Conservation (phyloP, 768 basidiomycete species). For the Psilocybe subaeruginosa region DNA sequence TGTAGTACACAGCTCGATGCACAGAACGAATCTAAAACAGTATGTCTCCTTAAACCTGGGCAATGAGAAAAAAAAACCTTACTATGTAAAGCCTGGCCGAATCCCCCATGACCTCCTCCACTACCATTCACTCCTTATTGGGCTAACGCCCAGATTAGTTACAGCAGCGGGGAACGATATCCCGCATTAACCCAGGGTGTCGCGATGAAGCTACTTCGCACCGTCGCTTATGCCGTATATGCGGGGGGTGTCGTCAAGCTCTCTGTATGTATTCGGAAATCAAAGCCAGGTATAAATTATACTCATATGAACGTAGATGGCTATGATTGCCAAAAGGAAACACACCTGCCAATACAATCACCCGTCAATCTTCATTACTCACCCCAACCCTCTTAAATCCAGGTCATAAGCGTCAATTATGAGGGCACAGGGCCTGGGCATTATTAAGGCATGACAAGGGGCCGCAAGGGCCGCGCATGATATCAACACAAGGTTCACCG, state of each 20-base stretch:
- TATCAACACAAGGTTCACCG: neutral
- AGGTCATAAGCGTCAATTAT: slow-evolving; percentile 5
- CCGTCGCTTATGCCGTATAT: slow-evolving; percentile 18
- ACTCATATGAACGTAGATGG: slow-evolving; percentile 17
- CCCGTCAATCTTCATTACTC: slow-evolving; percentile 10
- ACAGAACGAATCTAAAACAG: slow-evolving; percentile 11
- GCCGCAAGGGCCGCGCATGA: neutral
- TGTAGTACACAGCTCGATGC: slow-evolving; percentile 6
- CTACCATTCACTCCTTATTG: slow-evolving; percentile 16
- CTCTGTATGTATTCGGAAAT: slow-evolving; percentile 21
- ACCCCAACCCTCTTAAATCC: slow-evolving; percentile 7
- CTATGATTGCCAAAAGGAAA: slow-evolving; percentile 16
- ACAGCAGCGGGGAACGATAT: slow-evolving; percentile 12
- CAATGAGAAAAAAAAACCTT: slow-evolving; percentile 8
- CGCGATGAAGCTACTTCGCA: slow-evolving; percentile 19
- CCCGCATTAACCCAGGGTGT: slow-evolving; percentile 27
- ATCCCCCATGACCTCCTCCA: slow-evolving; percentile 5
- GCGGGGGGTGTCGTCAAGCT: slow-evolving; percentile 21
- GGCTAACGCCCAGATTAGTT: slow-evolving; percentile 17
- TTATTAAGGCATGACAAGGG: neutral
- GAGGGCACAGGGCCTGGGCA: slow-evolving; percentile 8
- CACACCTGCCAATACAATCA: slow-evolving; percentile 1
- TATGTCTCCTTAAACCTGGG: slow-evolving; percentile 6
- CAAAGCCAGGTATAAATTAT: slow-evolving; percentile 14
- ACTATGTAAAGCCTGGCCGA: neutral